Conservation (phyloP, 352 stramenopile genomes). For the Phytophthora melonis region DNA sequence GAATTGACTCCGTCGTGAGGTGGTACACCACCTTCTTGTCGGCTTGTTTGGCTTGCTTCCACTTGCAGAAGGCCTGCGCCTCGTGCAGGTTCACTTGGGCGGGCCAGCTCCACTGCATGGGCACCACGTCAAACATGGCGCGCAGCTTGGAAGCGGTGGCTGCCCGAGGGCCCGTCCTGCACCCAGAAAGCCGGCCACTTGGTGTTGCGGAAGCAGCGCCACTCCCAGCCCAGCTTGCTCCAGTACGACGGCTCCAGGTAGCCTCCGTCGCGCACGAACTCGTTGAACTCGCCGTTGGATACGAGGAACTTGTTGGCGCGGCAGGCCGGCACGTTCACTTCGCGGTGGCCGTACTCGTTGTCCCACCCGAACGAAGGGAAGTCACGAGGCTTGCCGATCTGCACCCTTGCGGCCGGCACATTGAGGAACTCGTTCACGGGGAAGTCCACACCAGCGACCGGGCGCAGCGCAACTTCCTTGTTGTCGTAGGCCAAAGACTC, state of each 20-base stretch:
- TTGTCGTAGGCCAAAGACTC: slow-evolving; percentile 30
- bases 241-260: slow-evolving; percentile 94
- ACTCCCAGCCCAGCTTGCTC: slow-evolving; percentile 94
- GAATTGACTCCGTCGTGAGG: slow-evolving; percentile 93
- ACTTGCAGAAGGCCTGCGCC: slow-evolving; percentile 93
- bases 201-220: slow-evolving; percentile 95
- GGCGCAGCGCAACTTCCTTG: slow-evolving; percentile 57
- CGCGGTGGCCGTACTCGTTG: slow-evolving; percentile 96
- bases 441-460: slow-evolving; percentile 87
- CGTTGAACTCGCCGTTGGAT: slow-evolving; percentile 96
- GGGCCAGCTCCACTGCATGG: slow-evolving; percentile 97
- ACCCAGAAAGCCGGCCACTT: slow-evolving; percentile 98
- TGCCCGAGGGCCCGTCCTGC: slow-evolving; percentile 90
- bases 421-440: slow-evolving; percentile 91
- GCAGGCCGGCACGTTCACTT: slow-evolving; percentile 90
- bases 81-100: slow-evolving; percentile 97
- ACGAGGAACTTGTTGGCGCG: slow-evolving; percentile 92
- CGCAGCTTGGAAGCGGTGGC: slow-evolving; percentile 94
- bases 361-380: slow-evolving; percentile 98
- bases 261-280: slow-evolving; percentile 95
- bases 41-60: slow-evolving; percentile 76
- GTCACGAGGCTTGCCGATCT: slow-evolving; percentile 91
- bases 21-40: slow-evolving; percentile 83
- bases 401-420: slow-evolving; percentile 70
- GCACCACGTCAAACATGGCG: slow-evolving; percentile 90